A percentile compares a stretch with the other conserved stretches of the same genome.
Evolutionary conservation across 2,329 filamentous ascomycete genomes (phyloP).

Genomic region (Fusarium keratoplasticum): DNA sequence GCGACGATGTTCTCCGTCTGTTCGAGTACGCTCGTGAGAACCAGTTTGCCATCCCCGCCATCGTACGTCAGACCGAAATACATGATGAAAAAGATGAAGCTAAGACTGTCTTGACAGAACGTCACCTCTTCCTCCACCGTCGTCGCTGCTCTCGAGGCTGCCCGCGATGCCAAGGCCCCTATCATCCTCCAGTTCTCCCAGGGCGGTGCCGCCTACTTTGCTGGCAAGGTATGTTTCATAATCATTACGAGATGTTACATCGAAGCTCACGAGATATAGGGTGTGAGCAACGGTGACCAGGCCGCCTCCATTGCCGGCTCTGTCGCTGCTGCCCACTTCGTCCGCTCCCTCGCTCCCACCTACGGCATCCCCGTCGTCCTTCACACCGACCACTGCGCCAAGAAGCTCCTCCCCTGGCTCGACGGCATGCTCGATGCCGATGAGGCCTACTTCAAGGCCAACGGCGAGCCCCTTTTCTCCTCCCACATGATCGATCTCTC

Average conservation of each 20-base stretch:
- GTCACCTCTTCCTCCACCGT: constrained; percentile 87
- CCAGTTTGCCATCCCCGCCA: constrained; percentile 87
- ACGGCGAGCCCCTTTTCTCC: constrained; percentile 93
- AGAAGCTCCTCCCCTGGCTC: constrained; percentile 99
- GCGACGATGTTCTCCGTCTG: constrained; percentile 70
- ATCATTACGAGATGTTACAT: background rate
- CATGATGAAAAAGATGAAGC: background rate
- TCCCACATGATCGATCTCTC: constrained; percentile 99
- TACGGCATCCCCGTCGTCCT: constrained; percentile 94
- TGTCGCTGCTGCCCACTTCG: constrained; percentile 92
- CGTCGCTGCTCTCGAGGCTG: constrained; percentile 91
- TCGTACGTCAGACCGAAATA: constrained; percentile 54
- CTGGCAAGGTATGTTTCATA: constrained; percentile 74
- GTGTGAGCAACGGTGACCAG: constrained; percentile 84
- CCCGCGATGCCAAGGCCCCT: constrained; percentile 89
- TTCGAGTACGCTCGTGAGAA: constrained; percentile 93
- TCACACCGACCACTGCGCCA: constrained; percentile 98
- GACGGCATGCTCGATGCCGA: constrained; percentile 96
- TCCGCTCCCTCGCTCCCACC: constrained; percentile 84
- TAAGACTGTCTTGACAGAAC: constrained; percentile 62
- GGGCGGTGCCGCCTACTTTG: constrained; percentile 93
- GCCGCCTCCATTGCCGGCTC: constrained; percentile 88
- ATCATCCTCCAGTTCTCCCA: constrained; percentile 95
- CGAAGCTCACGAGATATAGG: constrained; percentile 57
- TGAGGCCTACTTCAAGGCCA: constrained; percentile 93